Evolutionary conservation across 2,329 filamentous ascomycete species (phyloP), one percentile per base, ranked within the genome.

Genomic region (Penicillium frequentans): DNA sequence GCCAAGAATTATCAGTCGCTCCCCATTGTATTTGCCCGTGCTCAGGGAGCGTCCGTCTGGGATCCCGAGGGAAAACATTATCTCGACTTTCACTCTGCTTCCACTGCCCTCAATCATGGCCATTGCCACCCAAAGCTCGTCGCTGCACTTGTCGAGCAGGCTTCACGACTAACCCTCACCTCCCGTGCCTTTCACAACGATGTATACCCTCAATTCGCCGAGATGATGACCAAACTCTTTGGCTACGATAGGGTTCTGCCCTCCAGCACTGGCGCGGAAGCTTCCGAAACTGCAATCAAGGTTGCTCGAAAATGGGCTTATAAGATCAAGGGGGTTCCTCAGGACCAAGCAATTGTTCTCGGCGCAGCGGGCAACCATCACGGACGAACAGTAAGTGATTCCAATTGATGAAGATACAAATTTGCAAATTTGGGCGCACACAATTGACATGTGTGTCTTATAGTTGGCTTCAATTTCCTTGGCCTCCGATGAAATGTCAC

Each of bases 1-100:
- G 95, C 95, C 49, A 95, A 99, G 85, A 99, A 99, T 82, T 99
- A 99, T 83, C 93, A 98, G 77, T 93, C 95, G 16, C 85, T 99
- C 2, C 95, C 95, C 39, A 87, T 99, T 58, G 95, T 96, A 71
- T 97, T 98, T 76, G 84, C 93, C 55, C 86, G 87, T 64, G 95
- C 92, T 43, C 84, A 88, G 68, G 95, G 93, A 48, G 89, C 89
- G 70, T 88, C 90, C 59, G 95, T 98, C 57, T 99, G 95, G 93
- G 95, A 99, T 73, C 95, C 95, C n/a, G 95, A 99, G 81, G 91
- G 90, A 71, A 90, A 88, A 68, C 88, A 96, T 75, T 98, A 99
- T 77, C 86, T 98, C 69, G 95, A 99, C 80, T 99, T 96, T 79
- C 86, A 99, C 64, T 98, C 93, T 47, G 95, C 95, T 64, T 99